These are phyloP conservation scores for Penicillium sp. DNA, from an alignment of 2,329 filamentous ascomycete species.

Conservation along the genomic window DNA sequence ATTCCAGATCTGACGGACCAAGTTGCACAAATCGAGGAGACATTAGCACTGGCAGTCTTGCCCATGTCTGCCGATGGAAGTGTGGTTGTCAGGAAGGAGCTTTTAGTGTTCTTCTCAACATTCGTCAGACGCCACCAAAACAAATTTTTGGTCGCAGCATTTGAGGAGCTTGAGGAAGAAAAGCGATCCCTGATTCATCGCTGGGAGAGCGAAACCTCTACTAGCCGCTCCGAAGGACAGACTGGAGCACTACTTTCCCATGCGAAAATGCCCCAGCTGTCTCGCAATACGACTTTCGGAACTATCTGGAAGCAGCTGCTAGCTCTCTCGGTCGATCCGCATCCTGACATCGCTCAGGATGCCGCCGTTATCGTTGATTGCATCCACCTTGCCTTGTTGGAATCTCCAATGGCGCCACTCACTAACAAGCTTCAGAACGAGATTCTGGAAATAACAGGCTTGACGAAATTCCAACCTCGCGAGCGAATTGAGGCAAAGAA, in stretches of 20 bases:
- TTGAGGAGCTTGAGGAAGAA: constrained; percentile 85
- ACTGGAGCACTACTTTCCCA: constrained; percentile 27
- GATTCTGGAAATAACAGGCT: constrained; percentile 37
- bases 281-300: constrained; percentile 86
- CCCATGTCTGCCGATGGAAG: constrained; percentile 94
- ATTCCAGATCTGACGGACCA: constrained; percentile 91
- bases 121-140: constrained; percentile 88
- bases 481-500: constrained; percentile 39
- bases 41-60: constrained; percentile 81
- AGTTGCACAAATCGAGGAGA: constrained; percentile 86
- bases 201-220: constrained; percentile 43
- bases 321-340: constrained; percentile 88
- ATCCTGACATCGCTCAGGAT: constrained; percentile 86
- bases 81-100: constrained; percentile 87
- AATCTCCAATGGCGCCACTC: constrained; percentile 70
- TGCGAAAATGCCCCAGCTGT: constrained; percentile 43
- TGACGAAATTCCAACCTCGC: constrained; percentile 42
- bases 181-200: constrained; percentile 63
- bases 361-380: constrained; percentile 84
- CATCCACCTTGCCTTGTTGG: constrained; percentile 73
- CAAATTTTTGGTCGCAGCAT: constrained; percentile 88
- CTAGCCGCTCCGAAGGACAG: constrained; percentile 19
- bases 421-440: constrained; percentile 74
- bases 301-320: constrained; percentile 92
- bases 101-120: constrained; percentile 88